These are phyloP conservation scores for Cyberlindnera mississippiensis DNA, from an alignment of 805 yeast genomes.

Conservation along the genomic window DNA sequence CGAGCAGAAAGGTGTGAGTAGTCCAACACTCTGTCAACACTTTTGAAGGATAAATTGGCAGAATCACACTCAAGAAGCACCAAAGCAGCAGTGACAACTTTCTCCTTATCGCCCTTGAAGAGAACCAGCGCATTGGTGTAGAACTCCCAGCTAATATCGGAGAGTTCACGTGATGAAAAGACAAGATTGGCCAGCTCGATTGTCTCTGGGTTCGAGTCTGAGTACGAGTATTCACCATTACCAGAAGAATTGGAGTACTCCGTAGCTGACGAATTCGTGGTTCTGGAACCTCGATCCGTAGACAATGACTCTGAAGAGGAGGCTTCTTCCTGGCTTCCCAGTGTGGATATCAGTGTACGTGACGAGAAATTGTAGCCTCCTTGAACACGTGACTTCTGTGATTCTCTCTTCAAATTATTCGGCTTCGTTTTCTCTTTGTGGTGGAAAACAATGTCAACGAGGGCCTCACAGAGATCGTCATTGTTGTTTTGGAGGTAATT, in stretches of 20 bases:
- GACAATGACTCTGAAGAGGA: too few species aligned
- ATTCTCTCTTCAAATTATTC: background rate
- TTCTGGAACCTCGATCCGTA: too few species aligned
- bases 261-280: too few species aligned
- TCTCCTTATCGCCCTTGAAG: conserved; percentile 41
- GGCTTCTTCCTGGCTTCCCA: too few species aligned
- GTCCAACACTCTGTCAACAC: conserved; percentile 2
- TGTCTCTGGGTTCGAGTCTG: conserved; percentile 27
- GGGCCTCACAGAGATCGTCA: conserved; percentile 30
- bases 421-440: conserved; percentile 5
- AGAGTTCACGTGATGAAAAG: conserved; percentile 33
- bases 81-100: conserved; percentile 35
- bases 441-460: conserved; percentile 33
- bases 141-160: conserved; percentile 36
- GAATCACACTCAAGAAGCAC: conserved; percentile 32
- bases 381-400: background rate
- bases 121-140: conserved; percentile 36
- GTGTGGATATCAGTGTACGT: too few species aligned
- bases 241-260: background rate
- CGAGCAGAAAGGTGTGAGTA: conserved; percentile 1
- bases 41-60: conserved; percentile 27
- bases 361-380: background rate
- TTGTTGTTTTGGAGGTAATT: conserved; percentile 29
- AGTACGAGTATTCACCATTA: conserved; percentile 6
- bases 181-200: conserved; percentile 33